Percentiles rank a stretch among this genome's conserved stretches.
These are phyloP conservation scores for Hibiscus tridactylites DNA, from an alignment of 345 rosid genomes.

Conservation along the genomic window DNA sequence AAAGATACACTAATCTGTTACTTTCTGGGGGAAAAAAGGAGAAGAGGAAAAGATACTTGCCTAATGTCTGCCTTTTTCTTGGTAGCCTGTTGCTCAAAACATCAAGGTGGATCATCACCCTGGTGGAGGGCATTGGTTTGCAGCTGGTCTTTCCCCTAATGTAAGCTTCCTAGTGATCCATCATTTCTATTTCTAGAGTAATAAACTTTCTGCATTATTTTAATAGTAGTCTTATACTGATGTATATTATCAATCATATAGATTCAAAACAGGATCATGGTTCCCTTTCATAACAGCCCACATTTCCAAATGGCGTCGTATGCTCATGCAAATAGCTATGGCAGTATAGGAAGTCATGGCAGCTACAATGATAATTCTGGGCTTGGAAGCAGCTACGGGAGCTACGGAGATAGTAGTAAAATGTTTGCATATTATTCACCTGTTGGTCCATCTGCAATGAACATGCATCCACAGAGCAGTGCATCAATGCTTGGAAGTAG, in stretches of 20 bases:
- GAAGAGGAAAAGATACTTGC: not conserved
- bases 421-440: constrained; percentile 90
- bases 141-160: constrained; percentile 97
- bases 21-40: not conserved
- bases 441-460: constrained; percentile 71
- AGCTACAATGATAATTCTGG: constrained; percentile 83
- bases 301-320: constrained; percentile 61
- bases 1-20: not conserved
- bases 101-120: constrained; percentile 94
- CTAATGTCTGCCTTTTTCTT: not conserved
- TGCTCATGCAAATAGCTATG: constrained; percentile 72
- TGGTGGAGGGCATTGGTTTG: constrained; percentile 99
- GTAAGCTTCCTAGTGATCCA: constrained; percentile 31
- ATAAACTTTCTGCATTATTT: not conserved
- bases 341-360: constrained; percentile 92
- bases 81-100: constrained; percentile 75
- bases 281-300: constrained; percentile 68
- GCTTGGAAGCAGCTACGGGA: constrained; percentile 79
- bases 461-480: constrained; percentile 62
- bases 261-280: constrained; percentile 65
- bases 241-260: constrained; percentile 25
- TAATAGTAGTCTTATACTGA: not conserved
- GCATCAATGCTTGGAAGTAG: constrained; percentile 75
- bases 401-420: constrained; percentile 71
- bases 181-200: constrained; percentile 2